phyloP scores from a whole-genome alignment of 208 protist species.

The Leishmania martiniquensis region DNA sequence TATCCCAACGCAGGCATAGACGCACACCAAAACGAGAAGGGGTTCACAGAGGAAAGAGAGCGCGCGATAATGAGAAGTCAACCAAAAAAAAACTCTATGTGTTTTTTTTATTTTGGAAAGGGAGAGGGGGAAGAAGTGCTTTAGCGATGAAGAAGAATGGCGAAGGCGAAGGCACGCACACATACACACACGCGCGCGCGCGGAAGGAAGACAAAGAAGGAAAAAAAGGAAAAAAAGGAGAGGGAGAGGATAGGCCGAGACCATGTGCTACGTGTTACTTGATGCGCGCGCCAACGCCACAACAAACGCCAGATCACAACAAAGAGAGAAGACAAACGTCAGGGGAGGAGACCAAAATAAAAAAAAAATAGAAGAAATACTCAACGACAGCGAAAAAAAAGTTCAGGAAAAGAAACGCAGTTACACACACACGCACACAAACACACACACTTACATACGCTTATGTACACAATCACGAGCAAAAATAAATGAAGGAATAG shows the following conservation, averaged over 20 bases:
- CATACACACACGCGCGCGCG: not conserved
- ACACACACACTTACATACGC: not conserved
- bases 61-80: no score
- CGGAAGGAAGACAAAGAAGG: not conserved
- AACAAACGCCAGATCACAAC: not conserved
- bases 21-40: no score
- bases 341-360: not conserved
- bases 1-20: no score
- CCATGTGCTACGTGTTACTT: not conserved
- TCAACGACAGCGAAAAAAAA: not conserved
- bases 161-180: not conserved
- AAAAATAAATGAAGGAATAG: not conserved
- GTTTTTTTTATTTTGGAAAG: not conserved
- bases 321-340: not conserved
- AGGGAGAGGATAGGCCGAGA: not conserved
- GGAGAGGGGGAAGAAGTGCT: no score
- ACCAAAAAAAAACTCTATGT: constrained; percentile 5
- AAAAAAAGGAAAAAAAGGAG: not conserved
- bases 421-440: not conserved
- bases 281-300: not conserved
- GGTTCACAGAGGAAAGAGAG: no score
- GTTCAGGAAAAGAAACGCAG: not conserved
- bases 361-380: not conserved
- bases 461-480: not conserved
- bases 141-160: not conserved